Evolutionary conservation across 2,329 filamentous ascomycete species (phyloP).

Genomic region (Paecilomyces niveus): DNA sequence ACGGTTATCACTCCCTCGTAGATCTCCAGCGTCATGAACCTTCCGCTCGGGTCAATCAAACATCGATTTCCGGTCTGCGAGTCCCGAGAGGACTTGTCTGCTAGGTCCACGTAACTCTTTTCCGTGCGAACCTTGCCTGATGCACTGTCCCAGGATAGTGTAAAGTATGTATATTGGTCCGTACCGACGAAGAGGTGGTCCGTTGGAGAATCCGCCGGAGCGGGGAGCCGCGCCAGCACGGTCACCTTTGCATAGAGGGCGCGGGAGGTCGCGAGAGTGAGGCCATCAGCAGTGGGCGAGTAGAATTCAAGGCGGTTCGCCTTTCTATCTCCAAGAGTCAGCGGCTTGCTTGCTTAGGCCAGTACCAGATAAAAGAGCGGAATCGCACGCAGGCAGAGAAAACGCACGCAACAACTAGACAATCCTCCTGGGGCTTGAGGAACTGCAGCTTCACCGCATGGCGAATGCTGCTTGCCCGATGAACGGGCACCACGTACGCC

Average conservation of each 20-base stretch:
- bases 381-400: background rate
- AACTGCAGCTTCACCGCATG: conserved; percentile 79
- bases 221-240: conserved; percentile 55
- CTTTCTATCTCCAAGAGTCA: conserved; percentile 51
- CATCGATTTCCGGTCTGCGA: conserved; percentile 77
- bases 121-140: conserved; percentile 48
- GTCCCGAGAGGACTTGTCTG: conserved; percentile 59
- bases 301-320: conserved; percentile 83
- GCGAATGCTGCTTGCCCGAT: conserved; percentile 82
- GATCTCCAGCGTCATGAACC: conserved; percentile 59
- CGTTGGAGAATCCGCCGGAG: conserved; percentile 61
- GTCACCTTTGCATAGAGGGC: conserved; percentile 78
- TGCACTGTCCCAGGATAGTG: conserved; percentile 68
- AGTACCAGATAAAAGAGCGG: background rate
- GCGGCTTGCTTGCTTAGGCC: background rate
- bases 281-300: conserved; percentile 53
- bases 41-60: conserved; percentile 71
- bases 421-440: conserved; percentile 66
- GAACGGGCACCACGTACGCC: conserved; percentile 93
- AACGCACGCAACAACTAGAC: conserved; percentile 78
- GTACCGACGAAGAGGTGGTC: conserved; percentile 92
- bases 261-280: conserved; percentile 61
- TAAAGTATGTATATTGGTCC: conserved; percentile 85
- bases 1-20: conserved; percentile 63
- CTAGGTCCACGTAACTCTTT: conserved; percentile 53